phyloP scores from a whole-genome alignment of 345 rosid species.

The Moringa oleifera region DNA sequence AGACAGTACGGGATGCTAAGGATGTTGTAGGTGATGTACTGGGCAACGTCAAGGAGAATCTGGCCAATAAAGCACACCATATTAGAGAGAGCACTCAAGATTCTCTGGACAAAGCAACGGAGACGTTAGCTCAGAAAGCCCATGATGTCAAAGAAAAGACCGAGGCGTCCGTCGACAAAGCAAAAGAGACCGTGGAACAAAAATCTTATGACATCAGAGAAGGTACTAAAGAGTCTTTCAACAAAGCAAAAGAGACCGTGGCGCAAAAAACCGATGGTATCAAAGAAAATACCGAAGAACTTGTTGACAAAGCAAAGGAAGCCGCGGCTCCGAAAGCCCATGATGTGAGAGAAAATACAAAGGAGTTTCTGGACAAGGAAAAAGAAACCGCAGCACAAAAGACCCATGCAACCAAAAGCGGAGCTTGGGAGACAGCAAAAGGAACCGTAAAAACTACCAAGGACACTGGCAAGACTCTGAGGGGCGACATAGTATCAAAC shows the following conservation, averaged over 20 bases:
- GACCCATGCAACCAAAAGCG: slow-evolving; percentile 17
- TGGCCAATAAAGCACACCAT: no score
- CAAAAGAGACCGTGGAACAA: no score
- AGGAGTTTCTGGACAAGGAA: slow-evolving; percentile 8
- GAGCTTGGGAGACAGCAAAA: slow-evolving; percentile 11
- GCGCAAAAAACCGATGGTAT: no score
- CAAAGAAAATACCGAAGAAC: no score
- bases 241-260: slow-evolving; percentile 10
- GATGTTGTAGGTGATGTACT: no score
- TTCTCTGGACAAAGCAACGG: slow-evolving; percentile 10
- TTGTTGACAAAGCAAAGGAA: not conserved
- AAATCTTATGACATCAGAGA: slow-evolving; percentile 15
- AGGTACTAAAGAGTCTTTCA: not conserved
- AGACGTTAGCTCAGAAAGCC: slow-evolving; percentile 14
- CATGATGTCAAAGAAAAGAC: slow-evolving; percentile 15
- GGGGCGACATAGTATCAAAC: slow-evolving; percentile 10
- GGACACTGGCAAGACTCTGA: slow-evolving; percentile 19
- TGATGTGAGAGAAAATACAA: slow-evolving; percentile 20
- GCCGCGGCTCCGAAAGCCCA: slow-evolving; percentile 8
- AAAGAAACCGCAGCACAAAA: slow-evolving; percentile 10
- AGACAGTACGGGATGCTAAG: no score
- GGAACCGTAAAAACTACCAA: not conserved
- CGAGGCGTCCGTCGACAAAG: not conserved
- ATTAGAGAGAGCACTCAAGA: no score
- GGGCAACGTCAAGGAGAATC: no score